phyloP scores from a whole-genome alignment of 371 early-diverging fungal species.

The Mortierella sp. region DNA sequence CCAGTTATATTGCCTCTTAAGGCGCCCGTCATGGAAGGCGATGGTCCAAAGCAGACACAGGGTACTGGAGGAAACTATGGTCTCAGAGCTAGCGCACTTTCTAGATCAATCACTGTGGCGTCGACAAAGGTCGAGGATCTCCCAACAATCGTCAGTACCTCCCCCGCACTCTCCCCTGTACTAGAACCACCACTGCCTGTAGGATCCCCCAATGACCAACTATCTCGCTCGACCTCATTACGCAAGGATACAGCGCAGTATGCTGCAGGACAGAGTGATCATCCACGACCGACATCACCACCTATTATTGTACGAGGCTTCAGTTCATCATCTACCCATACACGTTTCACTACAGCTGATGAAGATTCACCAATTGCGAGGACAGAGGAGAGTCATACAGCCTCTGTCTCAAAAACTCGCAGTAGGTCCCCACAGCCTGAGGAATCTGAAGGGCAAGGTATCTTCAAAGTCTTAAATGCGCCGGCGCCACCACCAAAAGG shows the following conservation, averaged over 20 bases:
- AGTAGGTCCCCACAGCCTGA: not conserved
- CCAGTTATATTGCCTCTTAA: slow-evolving; percentile 21
- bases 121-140: not conserved
- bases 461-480: not conserved
- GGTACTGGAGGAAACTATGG: not conserved
- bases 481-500: not conserved
- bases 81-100: not conserved
- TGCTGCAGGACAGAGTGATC: not conserved
- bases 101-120: not conserved
- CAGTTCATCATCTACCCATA: slow-evolving; percentile 11
- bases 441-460: not conserved
- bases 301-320: slow-evolving; percentile 42
- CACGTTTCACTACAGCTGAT: not conserved
- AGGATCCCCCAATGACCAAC: not conserved
- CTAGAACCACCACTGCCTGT: slow-evolving; percentile 14
- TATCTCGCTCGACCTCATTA: slow-evolving; percentile 1
- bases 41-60: not conserved
- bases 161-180: not conserved
- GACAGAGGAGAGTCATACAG: not conserved
- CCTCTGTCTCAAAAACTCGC: not conserved
- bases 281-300: not conserved
- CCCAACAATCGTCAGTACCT: not conserved
- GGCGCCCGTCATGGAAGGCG: not conserved
- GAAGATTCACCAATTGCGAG: slow-evolving; percentile 3
- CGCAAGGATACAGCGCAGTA: not conserved